phyloP scores from a whole-genome alignment of 2,329 filamentous ascomycete species.

The Monosporascus ibericus region DNA sequence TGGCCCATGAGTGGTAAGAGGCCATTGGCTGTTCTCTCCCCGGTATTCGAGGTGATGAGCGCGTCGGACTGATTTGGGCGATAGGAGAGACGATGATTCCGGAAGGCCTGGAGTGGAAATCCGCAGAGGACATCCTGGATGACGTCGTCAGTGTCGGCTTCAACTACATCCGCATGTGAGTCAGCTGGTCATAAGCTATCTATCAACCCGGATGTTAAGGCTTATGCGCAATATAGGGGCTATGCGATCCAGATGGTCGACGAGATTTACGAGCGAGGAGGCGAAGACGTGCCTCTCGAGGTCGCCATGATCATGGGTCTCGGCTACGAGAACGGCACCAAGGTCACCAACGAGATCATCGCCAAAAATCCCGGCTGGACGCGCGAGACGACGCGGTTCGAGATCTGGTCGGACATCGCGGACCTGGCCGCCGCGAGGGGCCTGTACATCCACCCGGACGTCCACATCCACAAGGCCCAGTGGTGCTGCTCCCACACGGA shows the following conservation, averaged over 20 bases:
- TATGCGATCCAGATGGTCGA: conserved; percentile 54
- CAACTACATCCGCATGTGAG: conserved; percentile 46
- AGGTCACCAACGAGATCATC: conserved; percentile 39
- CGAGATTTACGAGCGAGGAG: conserved; percentile 32
- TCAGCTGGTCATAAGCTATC: neutral
- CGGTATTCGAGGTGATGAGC: neutral
- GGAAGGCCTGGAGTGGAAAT: conserved; percentile 49
- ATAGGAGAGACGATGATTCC: conserved; percentile 48
- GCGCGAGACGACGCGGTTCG: conserved; percentile 38
- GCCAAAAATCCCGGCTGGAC: conserved; percentile 44
- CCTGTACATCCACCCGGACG: conserved; percentile 34
- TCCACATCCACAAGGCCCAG: conserved; percentile 33
- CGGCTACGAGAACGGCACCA: conserved; percentile 42
- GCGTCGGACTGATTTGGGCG: conserved; percentile 6
- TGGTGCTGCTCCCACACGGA: conserved; percentile 43
- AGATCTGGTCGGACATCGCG: conserved; percentile 35
- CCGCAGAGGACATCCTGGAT: conserved; percentile 40
- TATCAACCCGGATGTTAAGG: neutral
- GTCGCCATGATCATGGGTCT: conserved; percentile 32
- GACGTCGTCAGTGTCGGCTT: conserved; percentile 44
- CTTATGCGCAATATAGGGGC: conserved; percentile 24
- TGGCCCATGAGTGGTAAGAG: conserved; percentile 29
- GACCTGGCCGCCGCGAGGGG: conserved; percentile 22
- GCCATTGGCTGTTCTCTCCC: no score
- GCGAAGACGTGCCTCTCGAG: conserved; percentile 32